phyloP scores from a whole-genome alignment of 495 filamentous ascomycete species.

The Filosporella fistucella region DNA sequence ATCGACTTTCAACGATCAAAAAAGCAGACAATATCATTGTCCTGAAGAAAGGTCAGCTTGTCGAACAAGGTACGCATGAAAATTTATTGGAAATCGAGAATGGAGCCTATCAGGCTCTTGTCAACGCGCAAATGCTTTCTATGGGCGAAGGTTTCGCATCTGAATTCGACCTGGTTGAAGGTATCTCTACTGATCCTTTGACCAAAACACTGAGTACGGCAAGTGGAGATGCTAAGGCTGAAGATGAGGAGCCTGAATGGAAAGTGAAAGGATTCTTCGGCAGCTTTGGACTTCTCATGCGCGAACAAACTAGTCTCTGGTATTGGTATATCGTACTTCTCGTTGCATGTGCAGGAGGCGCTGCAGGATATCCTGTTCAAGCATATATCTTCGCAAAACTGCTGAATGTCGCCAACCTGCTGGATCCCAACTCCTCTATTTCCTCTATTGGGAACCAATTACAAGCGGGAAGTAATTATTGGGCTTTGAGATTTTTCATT shows the following conservation, averaged over 20 bases:
- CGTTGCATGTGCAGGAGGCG: conserved; percentile 16
- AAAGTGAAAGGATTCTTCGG: conserved; percentile 15
- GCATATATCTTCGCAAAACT: conserved; percentile 45
- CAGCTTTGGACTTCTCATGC: conserved; percentile 19
- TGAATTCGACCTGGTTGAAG: conserved; percentile 13
- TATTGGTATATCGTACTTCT: conserved; percentile 22
- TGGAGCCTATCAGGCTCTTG: conserved; percentile 48
- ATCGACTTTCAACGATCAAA: conserved; percentile 53
- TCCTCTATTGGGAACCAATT: conserved; percentile 32
- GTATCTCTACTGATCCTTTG: background rate
- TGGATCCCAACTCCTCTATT: too few relatives aligned
- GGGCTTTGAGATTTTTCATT: conserved; percentile 62
- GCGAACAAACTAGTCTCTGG: conserved; percentile 13
- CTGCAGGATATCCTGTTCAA: conserved; percentile 39
- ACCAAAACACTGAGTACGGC: conserved; percentile 3
- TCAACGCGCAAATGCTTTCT: conserved; percentile 46
- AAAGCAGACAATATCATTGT: conserved; percentile 66
- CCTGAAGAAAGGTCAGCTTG: conserved; percentile 49
- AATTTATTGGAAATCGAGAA: conserved; percentile 51
- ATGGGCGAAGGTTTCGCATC: conserved; percentile 21
- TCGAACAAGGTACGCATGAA: conserved; percentile 65
- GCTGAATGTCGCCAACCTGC: conserved; percentile 27
- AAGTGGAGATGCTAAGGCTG: background rate
- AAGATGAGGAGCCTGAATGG: background rate
- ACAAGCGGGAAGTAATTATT: conserved; percentile 44